Evolutionary conservation across 495 filamentous ascomycete species (phyloP), one percentile per base, ranked within the genome.

Genomic region (Penicillium paxilli): DNA sequence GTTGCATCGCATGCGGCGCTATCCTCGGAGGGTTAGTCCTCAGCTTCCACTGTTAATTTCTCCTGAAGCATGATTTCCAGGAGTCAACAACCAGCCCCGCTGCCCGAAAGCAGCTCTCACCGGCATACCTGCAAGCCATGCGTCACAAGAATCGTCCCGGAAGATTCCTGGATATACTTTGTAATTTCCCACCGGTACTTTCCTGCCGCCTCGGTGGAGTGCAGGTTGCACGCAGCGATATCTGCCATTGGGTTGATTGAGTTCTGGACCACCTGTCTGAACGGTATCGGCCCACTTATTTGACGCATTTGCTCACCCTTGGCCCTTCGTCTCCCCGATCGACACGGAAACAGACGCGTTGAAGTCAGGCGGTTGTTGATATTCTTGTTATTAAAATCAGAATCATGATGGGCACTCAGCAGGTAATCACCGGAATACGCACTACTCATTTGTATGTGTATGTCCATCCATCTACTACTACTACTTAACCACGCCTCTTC

Each of bases 331-430:
- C 14, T n/a, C 26, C 6, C 23, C 6, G 49, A 54, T 57, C 52
- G 45, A 49, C 56, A 63, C 47, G 53, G 28, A 57, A 63, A 45
- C 52, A 51, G 33, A 22, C 26, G 37, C 37, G 23, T 46, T 51
- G 40, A 37, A 12, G 51, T 33, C 30, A 47, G 20, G 16, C 11
- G 30, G 7, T 38, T 16, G 35, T 38, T 10, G 30, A 38, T 5
- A 7, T 16, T 14, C 8, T 38, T 38, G 35, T 28, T 5, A 17
- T 30, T 41, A 21, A 42, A 42, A 42, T 12, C n/a, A 22, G 19
- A 22, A 42, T 4, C 21, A 20, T 23, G n/a, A 20, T 8, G 19
- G 40, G 19, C 8, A 20, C n/a, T 8, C 11, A 32, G 30, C 10
- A 2, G 30, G 5, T 32, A 4, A 9, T 32, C 11, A 9, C n/a